Conservation (phyloP, 1,284 basidiomycete species). For the Peniophora sp. region DNA sequence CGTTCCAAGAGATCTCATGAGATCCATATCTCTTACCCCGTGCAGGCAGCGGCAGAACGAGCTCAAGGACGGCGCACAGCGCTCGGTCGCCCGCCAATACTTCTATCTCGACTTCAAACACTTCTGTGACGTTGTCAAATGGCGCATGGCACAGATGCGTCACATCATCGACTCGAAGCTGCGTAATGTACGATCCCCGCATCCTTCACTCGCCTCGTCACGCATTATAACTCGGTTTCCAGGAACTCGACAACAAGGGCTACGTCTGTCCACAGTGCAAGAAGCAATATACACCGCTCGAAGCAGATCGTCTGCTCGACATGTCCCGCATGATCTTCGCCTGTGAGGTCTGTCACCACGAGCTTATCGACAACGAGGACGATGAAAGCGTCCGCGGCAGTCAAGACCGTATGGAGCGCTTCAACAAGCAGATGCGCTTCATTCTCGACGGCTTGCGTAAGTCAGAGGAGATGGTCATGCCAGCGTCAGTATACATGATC, state of each 20-base stretch:
- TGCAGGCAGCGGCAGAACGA: slow-evolving; percentile 77
- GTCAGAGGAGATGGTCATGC: slow-evolving; percentile 83
- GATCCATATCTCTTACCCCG: slow-evolving; percentile 4
- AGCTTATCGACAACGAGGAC: slow-evolving; percentile 89
- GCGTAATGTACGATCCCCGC: slow-evolving; percentile 54
- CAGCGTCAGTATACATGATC: slow-evolving; percentile 46
- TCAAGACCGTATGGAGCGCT: slow-evolving; percentile 92
- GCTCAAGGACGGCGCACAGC: slow-evolving; percentile 75
- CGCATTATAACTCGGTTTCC: slow-evolving; percentile 5
- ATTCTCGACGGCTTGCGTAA: slow-evolving; percentile 83
- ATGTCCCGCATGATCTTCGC: slow-evolving; percentile 52
- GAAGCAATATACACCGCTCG: slow-evolving; percentile 79
- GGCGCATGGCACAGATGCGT: slow-evolving; percentile 94
- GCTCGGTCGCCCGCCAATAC: slow-evolving; percentile 79
- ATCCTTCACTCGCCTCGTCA: slow-evolving; percentile 5
- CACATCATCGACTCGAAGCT: slow-evolving; percentile 82
- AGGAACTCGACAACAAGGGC: slow-evolving; percentile 94
- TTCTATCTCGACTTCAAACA: slow-evolving; percentile 95
- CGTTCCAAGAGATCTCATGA: slow-evolving; percentile 24
- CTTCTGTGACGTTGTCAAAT: slow-evolving; percentile 96
- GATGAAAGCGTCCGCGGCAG: slow-evolving; percentile 77
- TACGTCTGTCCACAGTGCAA: slow-evolving; percentile 91
- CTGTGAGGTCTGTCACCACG: slow-evolving; percentile 74
- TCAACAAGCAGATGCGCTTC: slow-evolving; percentile 87
- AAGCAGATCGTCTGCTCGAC: slow-evolving; percentile 79